Evolutionary conservation across 106 monocot genomes (phyloP).

Genomic region (Acorus gramineus): DNA sequence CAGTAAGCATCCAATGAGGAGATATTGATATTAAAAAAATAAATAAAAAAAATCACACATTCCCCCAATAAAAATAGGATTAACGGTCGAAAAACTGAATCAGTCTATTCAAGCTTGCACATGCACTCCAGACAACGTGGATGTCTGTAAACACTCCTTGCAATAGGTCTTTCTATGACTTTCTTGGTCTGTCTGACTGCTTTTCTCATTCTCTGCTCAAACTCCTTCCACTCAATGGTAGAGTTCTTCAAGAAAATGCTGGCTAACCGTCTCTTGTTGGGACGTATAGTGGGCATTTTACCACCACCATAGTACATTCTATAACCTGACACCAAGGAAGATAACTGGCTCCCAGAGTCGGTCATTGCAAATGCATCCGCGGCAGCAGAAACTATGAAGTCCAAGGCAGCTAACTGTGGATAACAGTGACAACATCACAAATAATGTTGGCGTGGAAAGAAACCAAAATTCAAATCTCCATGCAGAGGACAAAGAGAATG

Average conservation of each 20-base stretch:
- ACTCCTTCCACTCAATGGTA: constrained; percentile 84
- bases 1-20: too few relatives aligned
- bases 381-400: constrained; percentile 86
- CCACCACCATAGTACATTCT: constrained; percentile 91
- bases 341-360: constrained; percentile 91
- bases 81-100: too few relatives aligned
- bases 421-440: background rate
- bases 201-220: constrained; percentile 77
- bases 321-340: constrained; percentile 82
- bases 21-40: too few relatives aligned
- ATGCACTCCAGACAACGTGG: constrained; percentile 80
- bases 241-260: constrained; percentile 62
- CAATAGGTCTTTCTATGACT: constrained; percentile 67
- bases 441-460: background rate
- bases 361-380: constrained; percentile 97
- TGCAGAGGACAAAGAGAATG: background rate
- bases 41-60: too few relatives aligned
- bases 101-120: constrained; percentile 46
- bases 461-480: background rate
- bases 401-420: constrained; percentile 83
- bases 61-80: too few relatives aligned
- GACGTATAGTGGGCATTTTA: constrained; percentile 61
- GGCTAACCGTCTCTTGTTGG: constrained; percentile 80
- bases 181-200: constrained; percentile 61
- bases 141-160: constrained; percentile 86